These are phyloP conservation scores for Xylaria sp. DNA, from an alignment of 2,329 filamentous ascomycete genomes.

Conservation along the genomic window DNA sequence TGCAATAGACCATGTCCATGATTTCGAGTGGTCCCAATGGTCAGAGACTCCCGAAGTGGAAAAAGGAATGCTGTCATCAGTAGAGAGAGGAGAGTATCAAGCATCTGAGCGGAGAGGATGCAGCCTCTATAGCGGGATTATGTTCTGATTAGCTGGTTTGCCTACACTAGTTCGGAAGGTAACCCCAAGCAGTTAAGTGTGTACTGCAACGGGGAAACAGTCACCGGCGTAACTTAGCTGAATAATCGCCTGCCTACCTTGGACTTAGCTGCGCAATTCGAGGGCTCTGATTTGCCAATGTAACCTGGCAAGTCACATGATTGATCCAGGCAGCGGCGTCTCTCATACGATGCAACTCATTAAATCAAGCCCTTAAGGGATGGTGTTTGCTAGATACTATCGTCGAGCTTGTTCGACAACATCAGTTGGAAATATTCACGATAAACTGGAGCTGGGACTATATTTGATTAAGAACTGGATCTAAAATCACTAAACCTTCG, in stretches of 20 bases:
- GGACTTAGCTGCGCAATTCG: slow-evolving; percentile 5
- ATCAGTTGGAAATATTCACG: neutral
- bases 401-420: slow-evolving; percentile 16
- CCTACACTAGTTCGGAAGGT: neutral
- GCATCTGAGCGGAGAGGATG: neutral
- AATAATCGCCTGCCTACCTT: slow-evolving; percentile 20
- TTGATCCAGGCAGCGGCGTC: slow-evolving; percentile 17
- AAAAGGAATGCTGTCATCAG: neutral
- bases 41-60: slow-evolving; percentile 1
- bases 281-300: slow-evolving; percentile 24
- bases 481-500: neutral
- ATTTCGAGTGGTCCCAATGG: slow-evolving; percentile 6
- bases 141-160: neutral
- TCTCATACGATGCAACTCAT: neutral
- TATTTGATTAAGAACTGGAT: slow-evolving; percentile 8
- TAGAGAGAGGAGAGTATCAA: neutral
- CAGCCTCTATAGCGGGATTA: neutral
- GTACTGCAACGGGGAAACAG: neutral
- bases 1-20: slow-evolving; percentile 1
- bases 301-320: slow-evolving; percentile 32
- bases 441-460: slow-evolving; percentile 12
- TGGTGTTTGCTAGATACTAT: neutral
- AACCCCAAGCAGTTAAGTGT: neutral
- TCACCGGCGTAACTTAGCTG: slow-evolving; percentile 13
- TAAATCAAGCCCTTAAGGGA: neutral